These are phyloP conservation scores for Glonium stellatum DNA, from an alignment of 495 filamentous ascomycete genomes.

Conservation along the genomic window DNA sequence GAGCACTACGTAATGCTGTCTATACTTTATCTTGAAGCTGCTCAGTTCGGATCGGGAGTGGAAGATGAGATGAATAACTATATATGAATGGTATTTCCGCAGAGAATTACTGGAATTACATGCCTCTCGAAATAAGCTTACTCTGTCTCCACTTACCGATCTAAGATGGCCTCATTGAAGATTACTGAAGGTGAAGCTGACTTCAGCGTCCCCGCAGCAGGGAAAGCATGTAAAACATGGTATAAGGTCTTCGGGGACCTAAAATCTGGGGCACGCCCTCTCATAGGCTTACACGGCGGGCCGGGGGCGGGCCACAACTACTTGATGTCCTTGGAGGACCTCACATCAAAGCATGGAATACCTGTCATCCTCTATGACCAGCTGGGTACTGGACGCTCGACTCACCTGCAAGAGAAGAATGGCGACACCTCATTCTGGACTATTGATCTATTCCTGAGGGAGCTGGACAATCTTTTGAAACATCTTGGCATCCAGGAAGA, in stretches of 20 bases:
- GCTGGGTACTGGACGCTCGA: conserved; percentile 44
- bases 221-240: conserved; percentile 43
- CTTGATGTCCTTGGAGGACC: conserved; percentile 37
- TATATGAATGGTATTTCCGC: background rate
- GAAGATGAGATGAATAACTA: background rate
- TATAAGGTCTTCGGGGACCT: conserved; percentile 40
- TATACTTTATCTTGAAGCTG: background rate
- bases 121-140: background rate
- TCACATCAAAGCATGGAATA: conserved; percentile 30
- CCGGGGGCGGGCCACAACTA: conserved; percentile 43
- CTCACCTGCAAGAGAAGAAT: conserved; percentile 40
- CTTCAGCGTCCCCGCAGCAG: conserved; percentile 36
- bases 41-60: background rate
- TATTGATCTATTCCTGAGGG: conserved; percentile 40
- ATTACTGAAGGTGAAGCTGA: conserved; percentile 4
- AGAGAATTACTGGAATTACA: background rate
- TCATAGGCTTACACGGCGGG: conserved; percentile 44
- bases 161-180: background rate
- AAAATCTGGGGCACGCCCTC: conserved; percentile 23
- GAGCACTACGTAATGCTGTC: background rate
- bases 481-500: conserved; percentile 35
- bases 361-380: conserved; percentile 51
- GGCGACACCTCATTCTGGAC: conserved; percentile 45
- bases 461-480: conserved; percentile 45
- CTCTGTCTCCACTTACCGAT: background rate